These are phyloP conservation scores for Xylariaceae sp. DNA, from an alignment of 2,329 filamentous ascomycete species.

Conservation along the genomic window DNA sequence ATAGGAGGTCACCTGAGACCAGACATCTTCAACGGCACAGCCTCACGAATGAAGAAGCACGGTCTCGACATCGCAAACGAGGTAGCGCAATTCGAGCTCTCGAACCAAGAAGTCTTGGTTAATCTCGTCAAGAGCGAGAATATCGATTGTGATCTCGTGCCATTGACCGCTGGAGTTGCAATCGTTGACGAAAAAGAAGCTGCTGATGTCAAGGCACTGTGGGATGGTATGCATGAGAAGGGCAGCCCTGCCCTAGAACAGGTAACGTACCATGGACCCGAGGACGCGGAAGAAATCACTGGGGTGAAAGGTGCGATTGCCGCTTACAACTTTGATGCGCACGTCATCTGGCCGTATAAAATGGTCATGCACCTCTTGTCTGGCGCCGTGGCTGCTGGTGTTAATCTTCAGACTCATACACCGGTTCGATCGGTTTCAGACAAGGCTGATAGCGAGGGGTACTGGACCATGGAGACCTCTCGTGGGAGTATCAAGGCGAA, in stretches of 20 bases:
- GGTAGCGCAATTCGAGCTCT: conserved; percentile 27
- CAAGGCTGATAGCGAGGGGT: conserved; percentile 18
- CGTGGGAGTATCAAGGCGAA: conserved; percentile 51
- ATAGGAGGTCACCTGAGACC: conserved; percentile 25
- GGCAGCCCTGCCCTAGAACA: conserved; percentile 21
- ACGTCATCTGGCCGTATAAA: conserved; percentile 27
- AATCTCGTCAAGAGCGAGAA: conserved; percentile 29
- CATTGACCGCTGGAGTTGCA: conserved; percentile 21
- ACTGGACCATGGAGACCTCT: conserved; percentile 48
- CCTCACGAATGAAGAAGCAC: conserved; percentile 18
- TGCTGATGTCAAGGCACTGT: conserved; percentile 25
- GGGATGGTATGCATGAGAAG: conserved; percentile 24
- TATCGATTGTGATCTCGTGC: conserved; percentile 33
- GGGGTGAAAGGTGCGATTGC: conserved; percentile 33
- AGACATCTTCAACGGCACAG: conserved; percentile 19
- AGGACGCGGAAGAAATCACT: conserved; percentile 22
- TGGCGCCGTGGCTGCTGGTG: conserved; percentile 13
- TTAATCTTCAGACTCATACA: conserved; percentile 28
- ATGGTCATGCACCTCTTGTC: conserved; percentile 26
- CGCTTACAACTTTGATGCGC: conserved; percentile 29
- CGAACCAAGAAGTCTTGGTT: conserved; percentile 24
- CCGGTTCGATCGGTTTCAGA: conserved; percentile 20
- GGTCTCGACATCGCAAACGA: conserved; percentile 27
- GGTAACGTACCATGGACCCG: conserved; percentile 18
- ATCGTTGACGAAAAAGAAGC: conserved; percentile 29